These are phyloP conservation scores for Tolypocladium sp. DNA, from an alignment of 2,329 filamentous ascomycete genomes.

Conservation along the genomic window DNA sequence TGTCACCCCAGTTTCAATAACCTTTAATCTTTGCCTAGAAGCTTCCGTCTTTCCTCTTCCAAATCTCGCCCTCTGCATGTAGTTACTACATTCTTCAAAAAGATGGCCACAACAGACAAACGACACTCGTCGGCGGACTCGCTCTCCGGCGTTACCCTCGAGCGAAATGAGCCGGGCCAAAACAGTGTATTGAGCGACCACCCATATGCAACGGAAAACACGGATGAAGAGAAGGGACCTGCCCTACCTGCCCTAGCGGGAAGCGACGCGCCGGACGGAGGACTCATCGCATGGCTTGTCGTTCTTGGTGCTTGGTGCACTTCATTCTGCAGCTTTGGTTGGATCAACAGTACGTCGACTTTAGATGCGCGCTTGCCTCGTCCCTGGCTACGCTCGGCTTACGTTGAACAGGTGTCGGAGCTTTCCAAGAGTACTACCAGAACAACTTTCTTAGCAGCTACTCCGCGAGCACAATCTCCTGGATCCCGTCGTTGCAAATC, in stretches of 20 bases:
- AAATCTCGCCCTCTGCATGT: too few relatives aligned
- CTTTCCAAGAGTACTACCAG: neutral
- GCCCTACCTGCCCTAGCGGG: neutral
- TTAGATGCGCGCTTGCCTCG: neutral
- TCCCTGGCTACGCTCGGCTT: neutral
- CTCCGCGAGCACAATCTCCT: slow-evolving; percentile 40
- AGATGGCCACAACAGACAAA: neutral
- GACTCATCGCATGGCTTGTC: neutral
- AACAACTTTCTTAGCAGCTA: slow-evolving; percentile 14
- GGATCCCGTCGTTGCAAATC: slow-evolving; percentile 45
- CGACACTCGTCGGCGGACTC: neutral
- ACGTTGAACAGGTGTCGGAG: neutral
- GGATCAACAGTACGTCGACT: neutral
- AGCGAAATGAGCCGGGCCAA: neutral
- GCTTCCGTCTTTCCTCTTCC: too few relatives aligned
- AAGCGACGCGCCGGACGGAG: neutral
- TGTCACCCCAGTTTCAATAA: neutral
- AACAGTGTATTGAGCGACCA: neutral
- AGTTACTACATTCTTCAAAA: neutral
- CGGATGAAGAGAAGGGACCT: neutral
- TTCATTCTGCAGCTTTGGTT: neutral
- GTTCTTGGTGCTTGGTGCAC: neutral
- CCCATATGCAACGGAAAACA: neutral
- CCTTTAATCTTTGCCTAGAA: neutral
- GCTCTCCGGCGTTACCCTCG: neutral